Base-by-base conservation (phyloP, 768 basidiomycete species). In the Chalciporus piperatus region DNA sequence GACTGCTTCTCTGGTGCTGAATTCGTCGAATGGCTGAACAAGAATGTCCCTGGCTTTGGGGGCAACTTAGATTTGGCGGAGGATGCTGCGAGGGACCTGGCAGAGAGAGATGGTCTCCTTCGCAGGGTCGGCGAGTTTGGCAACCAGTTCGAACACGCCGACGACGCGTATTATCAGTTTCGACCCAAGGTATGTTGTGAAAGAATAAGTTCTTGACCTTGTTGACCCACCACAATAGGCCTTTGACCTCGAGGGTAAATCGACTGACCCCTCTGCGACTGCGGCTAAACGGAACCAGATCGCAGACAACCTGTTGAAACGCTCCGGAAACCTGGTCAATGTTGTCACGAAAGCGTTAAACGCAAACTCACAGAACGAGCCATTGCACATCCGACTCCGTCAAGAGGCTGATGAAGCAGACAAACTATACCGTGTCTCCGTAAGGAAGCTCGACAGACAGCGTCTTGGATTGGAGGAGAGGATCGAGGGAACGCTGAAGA, bases 1-100 rank as follows among this genome's bases (percentile, higher is more conserved):
- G 87, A 91, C 51, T 86, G 87, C 52, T 95, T 96, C 70, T 84
- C 83, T 14, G 94, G 94, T 25, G 92, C 92, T 38, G 93, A 96
- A 57, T 86, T 97, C 56, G 88, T 87, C 9, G 76, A 79, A 5
- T 97, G 92, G 92, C 69, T 97, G 50, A 82, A 83, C 51, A 80
- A 78, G 51, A 85, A 89, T 56, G 84, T 95, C 3, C 80, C 82
- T 54, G 89, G 81, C 8, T 87, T 96, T 55, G 85, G 80, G 16
- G 89, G 87, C 17, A 87, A 77, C 65, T 70, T 89, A 49, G 92
- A 94, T 52, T 76, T 80, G 41, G 91, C 91, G 2, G 89, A 90
- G 57, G 84, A 91, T 47, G 82, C 68, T n/a, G 82, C 82, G 23
- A 65, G 65, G 28, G 79, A 82, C 39, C 69, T 85, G 33, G 73